Base-by-base conservation (phyloP, 108 stramenopile species). In the Aureococcus anophagefferens region DNA sequence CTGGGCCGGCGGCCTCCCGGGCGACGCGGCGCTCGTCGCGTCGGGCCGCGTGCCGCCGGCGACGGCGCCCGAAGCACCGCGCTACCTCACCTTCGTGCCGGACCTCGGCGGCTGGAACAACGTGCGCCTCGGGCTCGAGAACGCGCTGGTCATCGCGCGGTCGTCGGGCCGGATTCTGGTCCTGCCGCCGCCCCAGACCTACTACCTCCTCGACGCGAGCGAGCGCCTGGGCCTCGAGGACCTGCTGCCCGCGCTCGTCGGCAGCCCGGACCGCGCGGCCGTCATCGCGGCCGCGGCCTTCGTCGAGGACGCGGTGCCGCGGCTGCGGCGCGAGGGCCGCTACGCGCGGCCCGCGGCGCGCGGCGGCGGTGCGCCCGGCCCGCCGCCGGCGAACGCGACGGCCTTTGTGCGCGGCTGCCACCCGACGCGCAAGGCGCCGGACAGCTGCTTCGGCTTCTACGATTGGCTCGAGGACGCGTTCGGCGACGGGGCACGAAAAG, bases 111-210 rank as follows among this genome's bases (percentile, higher is more conserved):
- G 88, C 66, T 90, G 79, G 82, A 88, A 88, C 68, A 88, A 88
- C 65, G 86, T 84, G 31, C 77, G 88, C 37, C 88, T 89, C 87
- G 81, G 77, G 15, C 73, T 92, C 68, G 93, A 92, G 80, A 88
- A 78, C 33, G 77, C 92, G 64, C 77, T 91, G 40, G 86, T 91
- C 32, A 46, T 90, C 45, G 93, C 91, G 35, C 78, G 84, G 37
- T 86, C 84, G 34, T 92, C 90, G 21, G 91, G 91, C 51, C 74
- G 94, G 45, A 90, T 89, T 4, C 69, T 95, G 34, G 91, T 95
- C 1, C 69, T 93, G 64, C 94, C 91, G 16, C 94, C 94, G 21
- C 87, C 87, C 36, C 65, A 84, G 46, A 88, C 87, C 11, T 69
- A 89, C 35, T 94, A 94, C 74, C 64, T 94, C 21, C 74, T 94